Percentiles rank a stretch among this genome's conserved stretches.
phyloP scores from a whole-genome alignment of 495 filamentous ascomycete species.

The Cudoniella acicularis region DNA sequence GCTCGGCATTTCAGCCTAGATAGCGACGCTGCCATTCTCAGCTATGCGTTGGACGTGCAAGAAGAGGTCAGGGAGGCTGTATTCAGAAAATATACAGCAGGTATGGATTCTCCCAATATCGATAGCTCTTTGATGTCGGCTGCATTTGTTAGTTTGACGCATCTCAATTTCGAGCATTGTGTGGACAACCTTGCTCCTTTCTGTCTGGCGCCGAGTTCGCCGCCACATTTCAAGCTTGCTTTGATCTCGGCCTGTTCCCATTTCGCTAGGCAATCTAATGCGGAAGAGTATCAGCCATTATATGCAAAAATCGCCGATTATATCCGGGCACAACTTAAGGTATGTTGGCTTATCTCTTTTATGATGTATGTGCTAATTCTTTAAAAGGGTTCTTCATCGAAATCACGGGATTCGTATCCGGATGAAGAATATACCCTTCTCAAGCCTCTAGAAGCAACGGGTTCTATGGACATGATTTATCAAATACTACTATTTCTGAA shows the following conservation, averaged over 20 bases:
- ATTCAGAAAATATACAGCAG: constrained; percentile 47
- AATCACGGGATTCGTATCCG: constrained; percentile 15
- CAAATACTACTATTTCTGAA: constrained; percentile 51
- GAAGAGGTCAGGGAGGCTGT: constrained; percentile 61
- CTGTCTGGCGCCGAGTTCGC: constrained; percentile 50
- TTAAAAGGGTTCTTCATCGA: constrained; percentile 5
- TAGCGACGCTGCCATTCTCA: constrained; percentile 56
- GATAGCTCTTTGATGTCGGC: constrained; percentile 61
- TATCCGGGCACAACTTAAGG: constrained; percentile 51
- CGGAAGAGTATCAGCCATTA: constrained; percentile 46
- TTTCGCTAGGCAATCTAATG: constrained; percentile 46
- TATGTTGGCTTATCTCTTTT: too few relatives aligned
- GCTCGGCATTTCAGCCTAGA: constrained; percentile 57
- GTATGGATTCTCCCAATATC: constrained; percentile 40
- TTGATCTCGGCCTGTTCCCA: constrained; percentile 54
- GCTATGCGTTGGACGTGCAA: constrained; percentile 62
- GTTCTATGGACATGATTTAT: constrained; percentile 35
- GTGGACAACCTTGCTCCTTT: constrained; percentile 48
- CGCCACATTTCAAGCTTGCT: constrained; percentile 57
- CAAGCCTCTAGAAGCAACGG: constrained; percentile 12
- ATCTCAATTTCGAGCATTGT: constrained; percentile 53
- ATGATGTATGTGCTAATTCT: too few relatives aligned
- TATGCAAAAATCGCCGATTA: constrained; percentile 52
- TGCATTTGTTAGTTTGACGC: constrained; percentile 56
- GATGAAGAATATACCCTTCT: constrained; percentile 18